Evolutionary conservation across 1,139 yeast species (phyloP), one percentile per base, ranked within the genome.

Genomic region (Magnusiomyces magnusii): DNA sequence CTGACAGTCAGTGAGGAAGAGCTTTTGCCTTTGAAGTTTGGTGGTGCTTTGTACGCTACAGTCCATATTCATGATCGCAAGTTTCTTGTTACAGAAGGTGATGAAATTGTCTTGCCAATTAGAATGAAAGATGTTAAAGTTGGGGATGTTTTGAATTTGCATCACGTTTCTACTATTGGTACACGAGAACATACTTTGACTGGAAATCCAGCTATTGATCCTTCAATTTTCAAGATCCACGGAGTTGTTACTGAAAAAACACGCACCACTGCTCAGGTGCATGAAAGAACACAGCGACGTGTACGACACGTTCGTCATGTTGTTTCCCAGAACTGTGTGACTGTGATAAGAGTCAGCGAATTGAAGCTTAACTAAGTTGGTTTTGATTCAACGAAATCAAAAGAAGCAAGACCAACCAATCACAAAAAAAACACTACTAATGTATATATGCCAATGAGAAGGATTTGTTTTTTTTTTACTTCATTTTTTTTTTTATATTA

Each of bases 71-170:
- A 91, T 75, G 84, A 86, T 71, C 84, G 91, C 73, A 90, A 95
- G 54, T 92, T 89, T 68, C 77, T 93, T 62, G 95, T 95, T 25
- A 91, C 99, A 24, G 83, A 86, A 66, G 99, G 99, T 23, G 99
- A 95, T 72, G 81, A 79, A 65, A 82, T 93, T 56, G 80, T 84
- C 51, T 75, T 95, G 44, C 97, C 97, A 1, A 91, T 82, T 72
- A 81, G 83, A 64, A 72, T 93, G 76, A 85, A 84, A 67, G 81
- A 82, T 58, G 95, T 86, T 10, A 78, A 84, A 61, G 85, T 92
- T 5, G 99, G 99, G 21, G 97, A 91, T 71, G 78, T 78, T 44
- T 78, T 95, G 61, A 75, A 78, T 53, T 80, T 95, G 69, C 82
- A 82, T 64, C 86, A 90, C 66, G 92, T 93, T 49, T 82, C 86